Evolutionary conservation across 176 grass and related monocot genomes (phyloP), one percentile per base, ranked within the genome.

Genomic region (Ensete glaucum): DNA sequence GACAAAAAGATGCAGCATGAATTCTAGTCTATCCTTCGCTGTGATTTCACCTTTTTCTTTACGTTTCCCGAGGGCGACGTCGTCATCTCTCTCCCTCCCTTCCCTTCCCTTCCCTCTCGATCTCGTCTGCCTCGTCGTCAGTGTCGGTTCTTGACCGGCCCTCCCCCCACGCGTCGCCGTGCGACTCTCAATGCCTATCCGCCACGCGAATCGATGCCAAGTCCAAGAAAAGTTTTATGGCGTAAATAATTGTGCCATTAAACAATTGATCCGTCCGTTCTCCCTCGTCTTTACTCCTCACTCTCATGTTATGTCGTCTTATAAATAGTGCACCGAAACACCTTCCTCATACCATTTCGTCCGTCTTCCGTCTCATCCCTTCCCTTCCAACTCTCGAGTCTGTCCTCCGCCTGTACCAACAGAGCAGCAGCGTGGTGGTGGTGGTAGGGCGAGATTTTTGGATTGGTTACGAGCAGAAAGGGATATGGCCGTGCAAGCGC

Each of bases 401-500:
- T 1, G 52, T 8, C 10, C 49, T 34, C 79, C 16, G 23, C 22
- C 23, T 1, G 12, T 11, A 15, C 9, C 65, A 43, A 6, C 34
- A 43, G 34, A 43, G 34, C 34, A 43, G 34, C 34, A 43, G 34
- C 34, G 27, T 29, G 27, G 24, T 25, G 24, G 24, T 43, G 34
- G 34, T 43, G 34, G 34, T 3, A 43, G 34, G 34, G 34, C 34
- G 34, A 43, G 57, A 62, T 62, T 62, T 43, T 43, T 43, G 34
- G 34, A 43, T 43, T 43, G 3, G 4, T 43, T 43, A 43, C 29
- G 53, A 21, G 52, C 17, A 1, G 50, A 11, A 52, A 71, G 15
- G 24, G 63, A n/a, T 22, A 92, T 92, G 89, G 89, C 89, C 10
- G 84, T 92, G 50, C 86, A 88, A 48, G 83, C 89, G 71, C 89